Base-by-base conservation (phyloP, 306 rosid genomes). In the Styphnolobium japonicum region DNA sequence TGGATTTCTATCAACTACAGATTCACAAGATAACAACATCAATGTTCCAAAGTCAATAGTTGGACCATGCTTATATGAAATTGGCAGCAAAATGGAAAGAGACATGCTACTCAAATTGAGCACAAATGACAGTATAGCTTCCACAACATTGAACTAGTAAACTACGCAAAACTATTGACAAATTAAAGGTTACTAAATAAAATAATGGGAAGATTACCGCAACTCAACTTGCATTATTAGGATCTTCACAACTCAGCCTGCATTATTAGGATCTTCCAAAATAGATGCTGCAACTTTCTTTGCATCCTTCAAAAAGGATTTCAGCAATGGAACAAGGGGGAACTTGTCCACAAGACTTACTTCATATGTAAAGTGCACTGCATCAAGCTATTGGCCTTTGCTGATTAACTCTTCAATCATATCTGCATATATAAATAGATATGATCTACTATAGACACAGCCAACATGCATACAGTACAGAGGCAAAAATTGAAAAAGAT, bases 361-460 rank as follows among this genome's bases (percentile, higher is more conserved):
- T 86, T 93, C 99, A 67, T 89, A 93, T 5, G 97, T 89, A 82
- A 96, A 96, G 84, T 96, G 99, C 70, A 96, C 98, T 0, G 98
- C 99, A 90, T 96, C 99, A 81, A 96, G 99, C 87, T 96, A 98
- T 79, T 96, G 97, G n/a, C 99, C 99, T 71, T 84, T 92, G 80
- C 97, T 89, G 82, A 96, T 93, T 65, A 96, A 81, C 85, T 96
- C 99, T 81, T 89, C 87, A 85, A 96, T 96, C 95, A 96, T 93
- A 84, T 91, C 99, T 96, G 91, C 76, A 72, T 22, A 52, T 5
- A 73, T 15, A 12, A 79, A 45, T 21, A 10, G 11, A 52, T 29
- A 27, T 58, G 22, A 53, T 34, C 12, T 16, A 22, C 33, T 10
- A 0, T 11, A 56, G 21, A 42, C 19, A 48, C 4, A 22, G 40